Evolutionary conservation across 2,329 filamentous ascomycete species (phyloP).

Genomic region (Alternaria dauci): DNA sequence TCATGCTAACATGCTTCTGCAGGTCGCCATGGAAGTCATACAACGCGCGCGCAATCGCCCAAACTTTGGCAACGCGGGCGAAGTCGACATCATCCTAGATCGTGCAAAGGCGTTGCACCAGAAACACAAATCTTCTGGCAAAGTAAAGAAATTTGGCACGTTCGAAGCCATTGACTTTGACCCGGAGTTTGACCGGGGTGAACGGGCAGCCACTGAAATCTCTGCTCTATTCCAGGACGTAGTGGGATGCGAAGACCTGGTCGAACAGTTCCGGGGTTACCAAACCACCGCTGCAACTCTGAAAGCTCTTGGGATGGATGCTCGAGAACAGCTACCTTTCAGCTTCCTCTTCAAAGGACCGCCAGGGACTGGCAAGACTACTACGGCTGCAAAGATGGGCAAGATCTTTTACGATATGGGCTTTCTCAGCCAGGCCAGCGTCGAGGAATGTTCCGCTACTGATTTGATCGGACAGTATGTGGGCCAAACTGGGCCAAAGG

Average conservation of each 20-base stretch:
- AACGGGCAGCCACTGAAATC: conserved; percentile 56
- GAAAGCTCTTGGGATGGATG: conserved; percentile 62
- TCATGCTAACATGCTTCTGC: background rate
- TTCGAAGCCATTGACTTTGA: conserved; percentile 65
- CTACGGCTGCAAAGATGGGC: conserved; percentile 76
- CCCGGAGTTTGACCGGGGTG: conserved; percentile 64
- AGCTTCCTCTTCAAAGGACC: conserved; percentile 74
- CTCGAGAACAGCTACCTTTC: conserved; percentile 67
- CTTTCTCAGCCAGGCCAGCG: conserved; percentile 66
- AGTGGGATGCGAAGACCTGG: conserved; percentile 65
- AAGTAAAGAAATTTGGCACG: conserved; percentile 32
- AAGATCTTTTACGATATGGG: conserved; percentile 79
- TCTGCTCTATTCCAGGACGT: conserved; percentile 65
- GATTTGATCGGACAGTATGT: conserved; percentile 74
- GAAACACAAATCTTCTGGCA: conserved; percentile 49
- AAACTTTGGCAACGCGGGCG: conserved; percentile 76
- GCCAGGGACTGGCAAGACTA: conserved; percentile 76
- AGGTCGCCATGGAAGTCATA: conserved; percentile 66
- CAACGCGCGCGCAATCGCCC: conserved; percentile 67
- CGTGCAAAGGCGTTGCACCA: conserved; percentile 64
- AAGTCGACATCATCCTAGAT: conserved; percentile 74
- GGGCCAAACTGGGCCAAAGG: conserved; percentile 75
- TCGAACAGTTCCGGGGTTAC: conserved; percentile 64
- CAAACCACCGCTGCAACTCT: conserved; percentile 63
- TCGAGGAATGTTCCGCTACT: conserved; percentile 71